Conservation (phyloP, 352 stramenopile species). For the Pythium oligandrum region DNA sequence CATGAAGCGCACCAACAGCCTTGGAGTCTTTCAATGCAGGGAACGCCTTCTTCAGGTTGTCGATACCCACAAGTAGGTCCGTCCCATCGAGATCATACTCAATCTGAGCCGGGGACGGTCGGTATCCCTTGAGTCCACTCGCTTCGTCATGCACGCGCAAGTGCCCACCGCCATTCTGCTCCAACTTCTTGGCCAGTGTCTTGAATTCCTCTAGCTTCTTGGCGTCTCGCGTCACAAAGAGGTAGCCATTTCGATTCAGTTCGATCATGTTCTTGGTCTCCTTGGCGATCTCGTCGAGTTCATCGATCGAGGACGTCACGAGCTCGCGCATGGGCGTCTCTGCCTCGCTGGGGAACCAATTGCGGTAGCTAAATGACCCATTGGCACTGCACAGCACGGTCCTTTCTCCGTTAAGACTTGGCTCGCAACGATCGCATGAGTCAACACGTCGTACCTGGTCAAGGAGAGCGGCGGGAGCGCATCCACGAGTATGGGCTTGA, state of each 20-base stretch:
- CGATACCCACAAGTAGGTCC: constrained; percentile 60
- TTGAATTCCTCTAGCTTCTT: constrained; percentile 50
- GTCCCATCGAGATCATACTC: constrained; percentile 60
- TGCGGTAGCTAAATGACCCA: constrained; percentile 79
- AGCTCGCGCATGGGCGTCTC: constrained; percentile 63
- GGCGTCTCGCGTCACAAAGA: constrained; percentile 59
- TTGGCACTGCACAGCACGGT: constrained; percentile 35
- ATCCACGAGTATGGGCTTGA: constrained; percentile 74
- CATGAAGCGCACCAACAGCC: constrained; percentile 54
- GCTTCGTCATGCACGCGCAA: constrained; percentile 41
- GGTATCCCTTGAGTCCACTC: constrained; percentile 38
- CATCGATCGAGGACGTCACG: constrained; percentile 68
- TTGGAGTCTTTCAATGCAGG: constrained; percentile 54
- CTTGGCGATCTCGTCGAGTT: constrained; percentile 63
- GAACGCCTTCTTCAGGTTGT: constrained; percentile 52
- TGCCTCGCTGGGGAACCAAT: constrained; percentile 73
- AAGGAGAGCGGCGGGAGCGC: constrained; percentile 58
- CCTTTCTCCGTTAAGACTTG: no score
- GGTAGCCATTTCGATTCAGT: constrained; percentile 76
- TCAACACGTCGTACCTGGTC: constrained; percentile 31
- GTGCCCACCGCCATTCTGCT: constrained; percentile 43
- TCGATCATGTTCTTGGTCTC: constrained; percentile 58
- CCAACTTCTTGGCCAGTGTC: constrained; percentile 34
- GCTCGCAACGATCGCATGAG: no score
- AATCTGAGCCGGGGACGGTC: constrained; percentile 35